These are phyloP conservation scores for Ustilago vetiveriae DNA, from an alignment of 1,284 basidiomycete species.

Conservation along the genomic window DNA sequence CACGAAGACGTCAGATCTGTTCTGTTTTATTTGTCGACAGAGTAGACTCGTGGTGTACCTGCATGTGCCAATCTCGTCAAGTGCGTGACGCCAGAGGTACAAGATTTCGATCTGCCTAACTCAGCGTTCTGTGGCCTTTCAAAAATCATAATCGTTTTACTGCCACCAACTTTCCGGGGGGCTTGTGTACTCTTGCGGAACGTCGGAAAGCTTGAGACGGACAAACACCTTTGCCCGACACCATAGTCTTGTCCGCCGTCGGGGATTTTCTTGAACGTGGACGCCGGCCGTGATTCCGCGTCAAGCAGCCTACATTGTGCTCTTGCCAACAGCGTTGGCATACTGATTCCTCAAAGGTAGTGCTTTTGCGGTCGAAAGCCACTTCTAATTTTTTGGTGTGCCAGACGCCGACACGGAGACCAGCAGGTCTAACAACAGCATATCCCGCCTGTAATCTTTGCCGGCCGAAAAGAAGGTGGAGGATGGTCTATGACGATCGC, in stretches of 20 bases:
- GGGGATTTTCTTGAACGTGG: slow-evolving; percentile 71
- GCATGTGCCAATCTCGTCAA: too few relatives aligned
- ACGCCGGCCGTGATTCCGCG: slow-evolving; percentile 70
- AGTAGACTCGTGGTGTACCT: too few relatives aligned
- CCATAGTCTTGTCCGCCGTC: slow-evolving; percentile 65
- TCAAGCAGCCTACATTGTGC: slow-evolving; percentile 73
- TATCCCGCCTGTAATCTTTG: too few relatives aligned
- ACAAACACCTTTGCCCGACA: slow-evolving; percentile 21
- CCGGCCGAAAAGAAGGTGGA: slow-evolving; percentile 30
- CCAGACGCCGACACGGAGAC: slow-evolving; percentile 1
- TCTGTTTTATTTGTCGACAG: too few relatives aligned
- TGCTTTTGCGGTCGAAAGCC: slow-evolving; percentile 73
- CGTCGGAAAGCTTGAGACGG: slow-evolving; percentile 38
- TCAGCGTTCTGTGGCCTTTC: slow-evolving; percentile 6
- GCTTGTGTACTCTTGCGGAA: slow-evolving; percentile 14
- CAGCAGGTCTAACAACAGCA: neutral
- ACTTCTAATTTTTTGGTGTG: slow-evolving; percentile 71
- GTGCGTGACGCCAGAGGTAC: slow-evolving; percentile 22
- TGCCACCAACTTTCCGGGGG: slow-evolving; percentile 25
- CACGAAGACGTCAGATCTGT: too few relatives aligned
- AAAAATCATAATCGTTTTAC: slow-evolving; percentile 12
- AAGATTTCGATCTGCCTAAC: slow-evolving; percentile 20
- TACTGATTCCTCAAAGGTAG: slow-evolving; percentile 73
- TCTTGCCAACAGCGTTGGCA: slow-evolving; percentile 71
- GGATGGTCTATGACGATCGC: slow-evolving; percentile 29